A percentile compares a stretch with the other conserved stretches of the same genome.
Evolutionary conservation across 768 basidiomycete species (phyloP).

Genomic region (Kwoniella sp.): DNA sequence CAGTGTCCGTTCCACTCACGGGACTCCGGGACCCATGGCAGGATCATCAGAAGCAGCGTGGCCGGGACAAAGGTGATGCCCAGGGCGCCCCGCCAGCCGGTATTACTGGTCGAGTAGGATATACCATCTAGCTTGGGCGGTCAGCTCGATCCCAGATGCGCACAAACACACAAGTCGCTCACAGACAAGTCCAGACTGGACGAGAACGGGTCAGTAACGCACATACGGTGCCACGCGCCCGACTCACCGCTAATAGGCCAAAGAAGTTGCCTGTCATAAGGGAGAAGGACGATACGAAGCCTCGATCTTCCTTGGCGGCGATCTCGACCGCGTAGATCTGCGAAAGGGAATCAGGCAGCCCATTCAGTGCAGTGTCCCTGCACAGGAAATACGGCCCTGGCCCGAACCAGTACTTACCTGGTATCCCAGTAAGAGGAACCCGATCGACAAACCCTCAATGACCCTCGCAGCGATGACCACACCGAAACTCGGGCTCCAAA

Average conservation of each 20-base stretch:
- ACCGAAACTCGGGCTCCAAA: constrained; percentile 20
- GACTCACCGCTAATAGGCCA: constrained; percentile 25
- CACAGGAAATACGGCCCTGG: too few relatives aligned
- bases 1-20: constrained; percentile 11
- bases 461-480: constrained; percentile 33
- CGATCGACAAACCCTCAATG: constrained; percentile 31
- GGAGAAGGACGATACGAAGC: constrained; percentile 31
- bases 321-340: constrained; percentile 37
- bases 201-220: not conserved
- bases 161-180: not conserved
- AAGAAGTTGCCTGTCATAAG: constrained; percentile 40
- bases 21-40: constrained; percentile 36
- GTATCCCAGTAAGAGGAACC: constrained; percentile 30
- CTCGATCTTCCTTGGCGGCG: constrained; percentile 34
- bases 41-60: constrained; percentile 19
- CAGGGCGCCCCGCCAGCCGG: constrained; percentile 29
- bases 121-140: constrained; percentile 19
- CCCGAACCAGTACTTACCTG: constrained; percentile 29
- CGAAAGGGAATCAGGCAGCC: not conserved
- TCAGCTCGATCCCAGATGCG: not conserved
- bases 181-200: constrained; percentile 29
- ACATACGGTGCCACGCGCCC: too few relatives aligned
- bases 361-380: too few relatives aligned
- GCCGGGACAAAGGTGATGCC: constrained; percentile 32
- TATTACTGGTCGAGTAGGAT: constrained; percentile 22